Percentiles rank a stretch among this genome's conserved stretches.
Conservation (phyloP, 2,329 filamentous ascomycete genomes). For the Paecilomyces sp. region DNA sequence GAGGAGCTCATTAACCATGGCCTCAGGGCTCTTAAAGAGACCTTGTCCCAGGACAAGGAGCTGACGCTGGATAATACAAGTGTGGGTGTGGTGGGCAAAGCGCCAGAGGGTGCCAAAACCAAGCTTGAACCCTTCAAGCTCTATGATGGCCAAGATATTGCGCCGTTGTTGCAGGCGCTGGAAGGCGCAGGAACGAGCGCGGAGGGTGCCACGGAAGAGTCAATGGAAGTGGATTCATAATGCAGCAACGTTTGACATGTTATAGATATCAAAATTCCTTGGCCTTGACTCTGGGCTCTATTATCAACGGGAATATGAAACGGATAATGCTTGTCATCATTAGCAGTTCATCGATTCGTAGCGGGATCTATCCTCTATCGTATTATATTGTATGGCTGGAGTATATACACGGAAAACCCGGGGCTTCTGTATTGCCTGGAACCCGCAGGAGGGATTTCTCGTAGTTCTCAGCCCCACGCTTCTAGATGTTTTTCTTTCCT, state of each 20-base stretch:
- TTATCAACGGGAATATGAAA: neutral
- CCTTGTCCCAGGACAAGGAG: conserved; percentile 93
- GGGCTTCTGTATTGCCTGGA: neutral
- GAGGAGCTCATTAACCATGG: conserved; percentile 91
- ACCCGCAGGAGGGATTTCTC: neutral
- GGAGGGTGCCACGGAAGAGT: conserved; percentile 35
- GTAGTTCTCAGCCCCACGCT: neutral
- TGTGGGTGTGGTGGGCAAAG: conserved; percentile 70
- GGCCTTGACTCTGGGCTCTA: neutral
- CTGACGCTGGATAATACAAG: conserved; percentile 95
- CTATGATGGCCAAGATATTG: conserved; percentile 81
- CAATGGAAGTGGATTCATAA: conserved; percentile 53
- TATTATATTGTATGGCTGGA: conserved; percentile 2
- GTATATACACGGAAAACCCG: neutral
- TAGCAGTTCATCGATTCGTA: neutral
- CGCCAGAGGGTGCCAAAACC: conserved; percentile 45
- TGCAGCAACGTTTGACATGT: conserved; percentile 18
- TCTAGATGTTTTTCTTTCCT: conserved; percentile 1
- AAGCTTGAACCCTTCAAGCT: conserved; percentile 76
- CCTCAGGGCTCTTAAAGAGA: conserved; percentile 87
- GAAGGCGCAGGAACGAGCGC: conserved; percentile 40
- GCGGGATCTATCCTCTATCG: conserved; percentile 2
- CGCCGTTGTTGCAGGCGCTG: conserved; percentile 72
- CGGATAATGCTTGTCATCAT: neutral
- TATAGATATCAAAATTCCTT: conserved; percentile 15